Base-by-base conservation (phyloP, 108 stramenopile species). In the Licmophora abbreviata region DNA sequence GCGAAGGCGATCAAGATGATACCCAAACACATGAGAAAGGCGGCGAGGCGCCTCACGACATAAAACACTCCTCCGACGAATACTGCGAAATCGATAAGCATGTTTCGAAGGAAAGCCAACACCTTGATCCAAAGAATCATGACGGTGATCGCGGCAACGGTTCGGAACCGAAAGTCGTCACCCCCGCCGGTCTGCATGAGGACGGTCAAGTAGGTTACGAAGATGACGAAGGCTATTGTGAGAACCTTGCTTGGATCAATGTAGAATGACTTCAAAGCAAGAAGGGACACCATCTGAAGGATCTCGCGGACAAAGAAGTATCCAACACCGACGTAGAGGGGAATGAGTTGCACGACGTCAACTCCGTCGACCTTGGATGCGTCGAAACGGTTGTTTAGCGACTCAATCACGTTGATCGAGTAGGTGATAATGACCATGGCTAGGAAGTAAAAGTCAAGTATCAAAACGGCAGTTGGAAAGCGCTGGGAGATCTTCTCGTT, bases 231-330 rank as follows among this genome's bases (percentile, higher is more conserved):
- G 24, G 41, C 20, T 5, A 83, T 52, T 50, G 83, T 81, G 18
- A 84, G 56, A 72, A 75, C 83, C 55, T 79, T 89, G 3, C 62
- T 63, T 24, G 73, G 66, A 29, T 89, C 83, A 52, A 52, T 43
- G 17, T 44, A 10, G 24, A 52, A 44, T 8, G 47, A 48, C 26
- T 48, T 48, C 21, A 48, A n/a, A 15, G 47, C 25, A 5, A 48
- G 10, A 11, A 48, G 26, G 15, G 24, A 26, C 35, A 87, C 54
- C 29, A 78, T 51, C 33, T 82, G 76, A 21, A 76, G 59, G 34
- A 88, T 54, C 56, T 88, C 86, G 3, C 82, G 74, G 25, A 74
- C 14, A 8, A 80, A 35, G 58, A 88, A 88, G 65, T 88, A 88
- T 3, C 53, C 14, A 1, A 61, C 68, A 5, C 79, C 86, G 14